Evolutionary conservation across 169 alveolate genomes (phyloP), one percentile per base, ranked within the genome.

Genomic region (Cryptosporidium bovis): DNA sequence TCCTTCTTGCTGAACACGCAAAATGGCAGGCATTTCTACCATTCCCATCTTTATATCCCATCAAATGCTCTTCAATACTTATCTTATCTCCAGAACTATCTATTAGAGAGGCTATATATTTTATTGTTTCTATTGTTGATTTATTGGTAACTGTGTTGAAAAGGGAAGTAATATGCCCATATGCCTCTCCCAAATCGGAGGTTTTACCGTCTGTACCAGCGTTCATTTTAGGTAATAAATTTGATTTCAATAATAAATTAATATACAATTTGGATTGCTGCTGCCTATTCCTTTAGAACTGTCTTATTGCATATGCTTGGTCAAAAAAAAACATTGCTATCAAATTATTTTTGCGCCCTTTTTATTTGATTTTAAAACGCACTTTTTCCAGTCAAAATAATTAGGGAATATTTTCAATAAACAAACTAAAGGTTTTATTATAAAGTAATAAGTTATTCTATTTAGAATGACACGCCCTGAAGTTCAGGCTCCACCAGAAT

Each of bases 1-100:
- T 77, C 56, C 87, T 77, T 16, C 50, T 60, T 18, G 87, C 87
- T 31, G 87, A 77, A 12, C 87, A 77, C n/a, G 64, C 87, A 77
- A 77, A 77, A 60, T 77, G 87, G 18, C 65, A 77, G 6, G 56
- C 87, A 44, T 58, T 77, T 62, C 87, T 77, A 12, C 87, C 87
- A 77, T 77, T 77, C 12, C 87, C 87, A 62, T 77, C 87, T 33
- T 62, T 77, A 20, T 77, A 77, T 2, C 71, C 87, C 13, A 77
- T 18, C 29, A 77, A 60, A 24, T 77, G 71, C 8, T 77, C 71
- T 40, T 77, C 87, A 77, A 77, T 44, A 40, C 44, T 27, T 34
- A 77, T 34, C 55, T 77, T 60, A 15, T 60, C 87, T n/a, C 40
- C 34, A 24, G 71, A 44, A 27, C 33, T 62, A 3, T 62, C 64